Base-by-base conservation (phyloP, 192 early-diverging fungal species). In the Geranomyces michiganensis region DNA sequence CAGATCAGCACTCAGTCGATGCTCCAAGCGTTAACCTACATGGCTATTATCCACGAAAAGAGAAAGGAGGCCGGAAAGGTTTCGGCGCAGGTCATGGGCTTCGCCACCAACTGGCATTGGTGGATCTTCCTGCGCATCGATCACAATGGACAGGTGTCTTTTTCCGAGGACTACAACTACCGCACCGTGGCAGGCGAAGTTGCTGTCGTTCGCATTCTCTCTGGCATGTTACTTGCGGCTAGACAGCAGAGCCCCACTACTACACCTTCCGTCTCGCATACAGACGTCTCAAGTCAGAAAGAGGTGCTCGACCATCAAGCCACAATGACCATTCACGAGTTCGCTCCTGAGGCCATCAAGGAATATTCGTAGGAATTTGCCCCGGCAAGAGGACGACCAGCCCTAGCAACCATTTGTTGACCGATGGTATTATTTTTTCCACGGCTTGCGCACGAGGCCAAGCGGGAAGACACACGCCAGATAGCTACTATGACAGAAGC, bases 221-320 rank as follows among this genome's bases (percentile, higher is more conserved):
- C 56, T 58, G 56, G 56, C 56, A 58, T 58, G 56, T 58, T 58
- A 26, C 56, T 58, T 58, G 56, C 56, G 10, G 56, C 56, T 12
- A 26, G 56, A 58, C 56, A 58, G 56, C 56, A 58, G 9, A 58
- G 56, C 56, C 56, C 56, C 17, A 58, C 56, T 58, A 58, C 24
- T 12, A 58, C 26, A 21, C 56, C 56, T 58, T 58, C 56, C 56
- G 56, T 58, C 56, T 58, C 56, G 10, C 12, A 12, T 26, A 24
- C 56, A 58, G 56, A 58, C 56, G 12, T 58, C 24, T 58, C 56
- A 26, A 26, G 12, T 27, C 17, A 58, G 56, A 12, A 58, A 27
- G 56, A 58, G 56, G 56, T 10, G 56, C 14, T 27, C 56, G 56
- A 58, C 17, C 56, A 58, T 27, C 56, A 58, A 26, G 56, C 56